A percentile compares a stretch with the other conserved stretches of the same genome.
phyloP scores from a whole-genome alignment of 2,329 filamentous ascomycete genomes.

The Colletotrichum musicola region DNA sequence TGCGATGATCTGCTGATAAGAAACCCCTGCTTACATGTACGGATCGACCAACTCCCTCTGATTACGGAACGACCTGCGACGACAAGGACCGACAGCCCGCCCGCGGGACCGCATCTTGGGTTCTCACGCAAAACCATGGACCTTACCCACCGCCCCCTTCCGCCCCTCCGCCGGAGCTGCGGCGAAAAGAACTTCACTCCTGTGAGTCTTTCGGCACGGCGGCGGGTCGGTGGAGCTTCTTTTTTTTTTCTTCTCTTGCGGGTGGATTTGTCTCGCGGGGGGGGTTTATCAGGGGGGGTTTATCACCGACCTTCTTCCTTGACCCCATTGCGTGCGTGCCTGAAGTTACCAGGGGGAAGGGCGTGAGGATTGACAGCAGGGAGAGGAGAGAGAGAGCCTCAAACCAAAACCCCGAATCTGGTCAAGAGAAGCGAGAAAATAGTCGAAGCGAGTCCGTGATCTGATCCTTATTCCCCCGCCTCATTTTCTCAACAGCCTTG shows the following conservation, averaged over 20 bases:
- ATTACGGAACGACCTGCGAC: slow-evolving; percentile 9
- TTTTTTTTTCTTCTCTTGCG: too few relatives aligned
- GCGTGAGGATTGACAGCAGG: neutral
- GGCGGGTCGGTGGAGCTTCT: slow-evolving; percentile 13
- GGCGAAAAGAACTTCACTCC: slow-evolving; percentile 19
- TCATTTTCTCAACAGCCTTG: too few relatives aligned
- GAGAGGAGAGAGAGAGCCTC: neutral
- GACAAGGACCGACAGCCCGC: slow-evolving; percentile 17
- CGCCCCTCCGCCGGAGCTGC: slow-evolving; percentile 2
- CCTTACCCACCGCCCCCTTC: neutral
- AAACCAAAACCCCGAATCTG: neutral
- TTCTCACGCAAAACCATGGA: neutral
- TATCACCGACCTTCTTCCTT: neutral
- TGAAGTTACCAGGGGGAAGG: neutral
- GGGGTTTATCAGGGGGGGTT: slow-evolving; percentile 21
- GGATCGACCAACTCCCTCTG: slow-evolving; percentile 3
- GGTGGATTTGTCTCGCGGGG: slow-evolving; percentile 6
- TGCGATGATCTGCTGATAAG: slow-evolving; percentile 21
- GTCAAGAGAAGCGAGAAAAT: neutral
- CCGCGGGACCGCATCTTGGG: neutral
- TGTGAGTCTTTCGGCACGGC: slow-evolving; percentile 14
- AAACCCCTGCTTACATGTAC: slow-evolving; percentile 11
- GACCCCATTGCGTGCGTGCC: neutral
- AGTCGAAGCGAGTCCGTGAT: neutral
- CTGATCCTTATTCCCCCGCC: too few relatives aligned